Base-by-base conservation (phyloP, 2,329 filamentous ascomycete genomes). In the Neonectria hederae region DNA sequence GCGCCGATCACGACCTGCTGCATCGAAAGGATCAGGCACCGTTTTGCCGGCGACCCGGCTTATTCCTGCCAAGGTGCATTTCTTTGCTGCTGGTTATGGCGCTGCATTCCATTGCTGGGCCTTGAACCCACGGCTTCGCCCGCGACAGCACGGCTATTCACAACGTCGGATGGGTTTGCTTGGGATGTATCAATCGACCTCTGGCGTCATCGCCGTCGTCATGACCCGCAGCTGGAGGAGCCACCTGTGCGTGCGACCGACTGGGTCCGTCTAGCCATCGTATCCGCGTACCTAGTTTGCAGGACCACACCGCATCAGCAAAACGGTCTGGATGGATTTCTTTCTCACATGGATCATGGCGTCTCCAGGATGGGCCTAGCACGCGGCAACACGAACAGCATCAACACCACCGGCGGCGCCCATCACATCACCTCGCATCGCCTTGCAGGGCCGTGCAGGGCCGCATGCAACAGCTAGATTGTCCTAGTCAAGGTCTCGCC, bases 391-490 rank as follows among this genome's bases (percentile, higher is more conserved):
- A 69, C 66, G 60, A 71, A 70, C 63, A 71, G 59, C 55, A 63
- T n/a, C 63, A 63, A 62, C 60, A 59, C 58, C 55, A 65, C 68
- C 43, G 45, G 51, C 59, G 58, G 46, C 54, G 62, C 32, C 52
- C 65, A 69, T 72, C 66, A 63, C 69, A 71, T 73, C 68, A 73
- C 70, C 62, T 51, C 54, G 69, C 69, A 69, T 62, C 24, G 46
- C 42, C 62, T 45, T 63, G 66, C 63, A 66, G 53, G 49, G 48
- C 43, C 28, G 10, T 48, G n/a, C 54, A 57, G n/a, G 26, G 45
- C 55, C 21, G 56, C 26, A 19, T 57, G 61, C 46, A 60, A 60
- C 46, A 64, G 58, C 64, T 68, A 69, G 45, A 61, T 61, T 51
- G 49, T 21, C 46, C 46, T 54, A 14, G 40, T 21, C 57, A 58